Percentiles rank a stretch among this genome's conserved stretches.
phyloP scores from a whole-genome alignment of 2,329 filamentous ascomycete species.

The Pseudogymnoascus sp. region DNA sequence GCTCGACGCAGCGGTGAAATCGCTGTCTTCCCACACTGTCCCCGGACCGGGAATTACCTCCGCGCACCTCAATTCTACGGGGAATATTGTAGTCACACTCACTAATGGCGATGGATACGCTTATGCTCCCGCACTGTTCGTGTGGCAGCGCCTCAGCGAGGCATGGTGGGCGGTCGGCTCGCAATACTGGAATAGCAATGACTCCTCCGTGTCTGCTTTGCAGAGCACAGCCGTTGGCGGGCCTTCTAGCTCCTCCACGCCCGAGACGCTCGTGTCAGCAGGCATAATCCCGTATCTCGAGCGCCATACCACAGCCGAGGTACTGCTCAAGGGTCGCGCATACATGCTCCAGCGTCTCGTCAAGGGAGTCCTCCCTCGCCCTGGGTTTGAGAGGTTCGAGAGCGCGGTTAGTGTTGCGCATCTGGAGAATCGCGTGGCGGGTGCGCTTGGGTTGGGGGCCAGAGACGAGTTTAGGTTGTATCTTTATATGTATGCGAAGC shows the following conservation, averaged over 20 bases:
- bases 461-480: constrained; percentile 92
- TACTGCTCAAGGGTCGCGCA: constrained; percentile 81
- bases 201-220: constrained; percentile 77
- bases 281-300: constrained; percentile 92
- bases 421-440: constrained; percentile 88
- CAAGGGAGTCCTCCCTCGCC: constrained; percentile 78
- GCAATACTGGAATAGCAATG: constrained; percentile 98
- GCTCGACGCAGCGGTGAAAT: constrained; percentile 76
- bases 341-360: constrained; percentile 88
- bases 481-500: constrained; percentile 96
- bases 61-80: constrained; percentile 81
- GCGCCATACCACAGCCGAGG: constrained; percentile 88
- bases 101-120: constrained; percentile 92
- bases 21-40: constrained; percentile 68
- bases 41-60: constrained; percentile 80
- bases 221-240: constrained; percentile 60
- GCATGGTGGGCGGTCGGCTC: constrained; percentile 97
- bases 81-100: constrained; percentile 79
- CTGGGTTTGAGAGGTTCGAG: constrained; percentile 90
- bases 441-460: constrained; percentile 74
- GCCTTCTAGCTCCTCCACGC: constrained; percentile 20
- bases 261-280: constrained; percentile 62
- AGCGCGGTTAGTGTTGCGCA: constrained; percentile 88
- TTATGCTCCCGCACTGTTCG: constrained; percentile 77
- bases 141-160: constrained; percentile 94